Base-by-base conservation (phyloP, 1,139 yeast species). In the Wickerhamiella infanticola region DNA sequence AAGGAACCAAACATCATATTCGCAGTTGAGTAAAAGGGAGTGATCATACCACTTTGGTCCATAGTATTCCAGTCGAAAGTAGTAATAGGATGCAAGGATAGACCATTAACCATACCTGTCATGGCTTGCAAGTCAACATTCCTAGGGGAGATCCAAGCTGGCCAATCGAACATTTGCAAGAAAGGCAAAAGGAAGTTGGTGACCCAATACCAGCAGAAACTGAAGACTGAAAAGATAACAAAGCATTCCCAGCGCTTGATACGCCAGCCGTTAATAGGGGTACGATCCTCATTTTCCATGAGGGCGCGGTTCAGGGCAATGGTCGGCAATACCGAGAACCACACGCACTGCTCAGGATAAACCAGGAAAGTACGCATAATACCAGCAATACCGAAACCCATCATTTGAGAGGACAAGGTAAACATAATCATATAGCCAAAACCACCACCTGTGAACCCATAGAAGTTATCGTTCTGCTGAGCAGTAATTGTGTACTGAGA, bases 371-470 rank as follows among this genome's bases (percentile, higher is more conserved):
- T 69, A 55, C 82, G 68, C 60, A 75, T 60, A 24, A 79, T 55
- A 48, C 84, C 81, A 37, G 82, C 79, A 55, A 77, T 68, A 1
- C 81, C 80, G 53, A 76, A 72, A 25, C 85, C 84, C 55, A 79
- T 58, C 51, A 70, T 71, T 55, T 77, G 78, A 4, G 80, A 70
- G 2, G 79, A 66, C 37, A 76, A 54, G 4, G 72, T 66, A 41
- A 78, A 59, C 45, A 74, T 58, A 40, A 77, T 58, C 49, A 66
- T 70, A 53, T 69, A 71, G 2, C 75, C 73, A 13, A 56, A 55
- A 39, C 56, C 58, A 40, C 59, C 60, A 3, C 47, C 50, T 45
- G 48, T 37, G 35, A 52, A 49, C 35, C 53, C 55, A 53, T 61
- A 61, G 52, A 60, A 64, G 35, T 59, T 45, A 9, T 52, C 45